Percentiles rank a stretch among this genome's conserved stretches.
Evolutionary conservation across 768 basidiomycete species (phyloP).

Genomic region (Butyriboletus loyo): DNA sequence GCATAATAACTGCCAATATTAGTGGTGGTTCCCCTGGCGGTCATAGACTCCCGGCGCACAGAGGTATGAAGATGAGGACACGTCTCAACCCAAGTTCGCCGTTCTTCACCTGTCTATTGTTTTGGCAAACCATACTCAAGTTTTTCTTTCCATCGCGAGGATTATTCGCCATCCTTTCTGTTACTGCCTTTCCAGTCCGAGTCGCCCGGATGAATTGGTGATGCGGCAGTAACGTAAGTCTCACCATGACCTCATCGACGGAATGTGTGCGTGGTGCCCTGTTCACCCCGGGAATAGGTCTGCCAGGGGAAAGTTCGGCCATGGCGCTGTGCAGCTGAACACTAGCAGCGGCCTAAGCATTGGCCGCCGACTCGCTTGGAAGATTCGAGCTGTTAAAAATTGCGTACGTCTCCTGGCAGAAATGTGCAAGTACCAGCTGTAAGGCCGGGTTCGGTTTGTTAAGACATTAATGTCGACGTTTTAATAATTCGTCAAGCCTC

Average conservation of each 20-base stretch:
- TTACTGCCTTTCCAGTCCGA: neutral
- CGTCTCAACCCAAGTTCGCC: neutral
- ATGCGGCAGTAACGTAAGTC: neutral
- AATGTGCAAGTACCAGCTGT: neutral
- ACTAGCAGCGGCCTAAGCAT: neutral
- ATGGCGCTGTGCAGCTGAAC: too few species aligned
- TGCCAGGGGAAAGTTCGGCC: too few species aligned
- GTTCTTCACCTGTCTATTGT: neutral
- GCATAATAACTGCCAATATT: neutral
- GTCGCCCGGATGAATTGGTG: neutral
- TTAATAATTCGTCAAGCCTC: neutral
- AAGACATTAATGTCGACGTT: too few species aligned
- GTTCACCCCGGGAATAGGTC: neutral
- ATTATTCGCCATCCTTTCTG: neutral
- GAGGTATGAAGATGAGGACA: neutral
- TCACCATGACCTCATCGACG: neutral
- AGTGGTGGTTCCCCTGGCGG: neutral
- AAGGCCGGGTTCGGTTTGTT: too few species aligned
- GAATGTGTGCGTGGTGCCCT: neutral
- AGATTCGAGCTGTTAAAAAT: neutral
- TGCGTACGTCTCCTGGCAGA: neutral
- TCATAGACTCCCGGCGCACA: neutral
- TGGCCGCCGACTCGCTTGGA: neutral
- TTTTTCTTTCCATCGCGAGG: neutral
- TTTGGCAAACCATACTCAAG: neutral